Base-by-base conservation (phyloP, 2,329 filamentous ascomycete genomes). In the Colletotrichum limetticola region DNA sequence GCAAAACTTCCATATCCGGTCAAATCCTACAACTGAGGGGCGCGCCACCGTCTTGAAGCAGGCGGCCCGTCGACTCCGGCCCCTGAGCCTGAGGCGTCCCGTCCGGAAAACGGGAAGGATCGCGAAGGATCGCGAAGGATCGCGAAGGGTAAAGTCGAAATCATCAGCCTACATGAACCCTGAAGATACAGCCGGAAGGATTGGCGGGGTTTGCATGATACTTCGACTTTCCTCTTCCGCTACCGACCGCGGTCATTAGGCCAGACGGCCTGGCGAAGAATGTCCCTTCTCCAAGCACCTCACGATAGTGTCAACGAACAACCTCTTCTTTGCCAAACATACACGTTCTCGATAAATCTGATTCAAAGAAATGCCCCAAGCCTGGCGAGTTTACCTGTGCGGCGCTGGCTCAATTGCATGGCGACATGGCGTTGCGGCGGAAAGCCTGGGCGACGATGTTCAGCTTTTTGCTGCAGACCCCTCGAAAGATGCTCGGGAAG, bases 341-440 rank as follows among this genome's bases (percentile, higher is more conserved):
- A 42, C 37, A n/a, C 7, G 19, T 49, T 22, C 19, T 49, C 8
- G 7, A 49, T 1, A 49, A 22, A 3, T 49, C 42, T 49, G 42
- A 49, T 8, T 22, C 42, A 49, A 49, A 7, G 42, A 22, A 11
- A 24, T 22, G 6, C 11, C 57, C 37, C 30, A n/a, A 24, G n/a
- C 30, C 30, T 59, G 57, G 57, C 57, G 57, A 28, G 2, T 59
- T 35, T 59, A 59, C 22, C 30, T 59, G 30, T 59, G 24, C 57
- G 57, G 57, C 57, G 57, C 57, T 19, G 57, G 57, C 4, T 59
- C 57, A n/a, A 59, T 59, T 16, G 57, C 57, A n/a, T 59, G 57
- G 57, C 57, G 57, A 37, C 57, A 59, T 24, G 57, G 57, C 19
- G 57, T 59, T 16, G 57, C 57, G 11, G 57, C 57, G 30, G n/a